phyloP scores from a whole-genome alignment of 2,329 filamentous ascomycete species.

The Ascochyta rabiei region DNA sequence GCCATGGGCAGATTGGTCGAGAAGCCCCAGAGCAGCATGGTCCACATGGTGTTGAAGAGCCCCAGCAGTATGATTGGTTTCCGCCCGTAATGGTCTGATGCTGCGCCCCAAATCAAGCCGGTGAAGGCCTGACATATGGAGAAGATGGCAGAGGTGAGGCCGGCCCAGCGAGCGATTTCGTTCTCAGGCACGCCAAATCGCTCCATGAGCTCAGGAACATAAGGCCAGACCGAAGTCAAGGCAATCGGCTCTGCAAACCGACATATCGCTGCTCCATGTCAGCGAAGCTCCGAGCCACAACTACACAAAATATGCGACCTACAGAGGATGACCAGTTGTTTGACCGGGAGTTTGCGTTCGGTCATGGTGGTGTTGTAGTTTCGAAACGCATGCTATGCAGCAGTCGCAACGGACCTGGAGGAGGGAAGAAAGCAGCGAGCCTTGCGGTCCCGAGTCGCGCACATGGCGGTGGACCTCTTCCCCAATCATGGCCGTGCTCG shows the following conservation, averaged over 20 bases:
- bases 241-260: conserved; percentile 92
- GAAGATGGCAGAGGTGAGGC: conserved; percentile 85
- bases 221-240: conserved; percentile 90
- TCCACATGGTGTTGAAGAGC: conserved; percentile 75
- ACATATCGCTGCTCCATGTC: conserved; percentile 73
- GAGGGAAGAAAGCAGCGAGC: neutral
- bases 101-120: conserved; percentile 84
- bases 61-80: conserved; percentile 86
- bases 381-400: conserved; percentile 15
- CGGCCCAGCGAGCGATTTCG: conserved; percentile 69
- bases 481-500: conserved; percentile 1
- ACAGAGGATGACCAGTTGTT: conserved; percentile 50
- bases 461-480: conserved; percentile 12
- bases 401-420: neutral
- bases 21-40: conserved; percentile 83
- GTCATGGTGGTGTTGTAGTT: conserved; percentile 36
- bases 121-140: conserved; percentile 77
- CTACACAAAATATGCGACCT: conserved; percentile 3
- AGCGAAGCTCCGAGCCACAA: conserved; percentile 5
- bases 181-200: conserved; percentile 48
- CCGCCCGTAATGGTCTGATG: conserved; percentile 81
- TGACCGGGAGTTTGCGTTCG: conserved; percentile 47
- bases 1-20: conserved; percentile 81
- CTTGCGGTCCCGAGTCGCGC: conserved; percentile 5
- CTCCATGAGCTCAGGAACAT: conserved; percentile 70